Conservation (phyloP, 2,329 filamentous ascomycete species). For the Tolypocladium nubicola region DNA sequence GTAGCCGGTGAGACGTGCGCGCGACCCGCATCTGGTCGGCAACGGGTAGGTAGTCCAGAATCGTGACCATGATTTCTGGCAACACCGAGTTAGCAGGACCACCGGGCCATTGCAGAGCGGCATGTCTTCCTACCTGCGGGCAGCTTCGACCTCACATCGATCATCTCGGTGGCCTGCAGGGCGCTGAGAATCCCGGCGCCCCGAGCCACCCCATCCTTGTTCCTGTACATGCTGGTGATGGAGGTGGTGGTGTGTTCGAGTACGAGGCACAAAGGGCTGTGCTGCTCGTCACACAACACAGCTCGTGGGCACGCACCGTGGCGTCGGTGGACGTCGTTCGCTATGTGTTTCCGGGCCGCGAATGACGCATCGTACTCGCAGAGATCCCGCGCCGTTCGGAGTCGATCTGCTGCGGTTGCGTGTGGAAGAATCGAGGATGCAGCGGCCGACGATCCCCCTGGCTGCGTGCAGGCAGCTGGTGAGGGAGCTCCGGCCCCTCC, state of each 20-base stretch:
- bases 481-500: neutral
- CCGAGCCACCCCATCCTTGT: conserved; percentile 27
- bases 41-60: conserved; percentile 82
- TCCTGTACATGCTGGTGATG: conserved; percentile 27
- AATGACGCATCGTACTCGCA: neutral
- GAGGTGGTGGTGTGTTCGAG: neutral
- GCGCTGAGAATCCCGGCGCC: conserved; percentile 58
- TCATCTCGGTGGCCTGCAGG: conserved; percentile 70
- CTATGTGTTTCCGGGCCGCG: neutral
- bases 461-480: neutral
- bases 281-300: neutral
- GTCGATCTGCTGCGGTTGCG: neutral
- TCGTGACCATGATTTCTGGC: conserved; percentile 72
- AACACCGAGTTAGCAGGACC: neutral
- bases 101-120: neutral
- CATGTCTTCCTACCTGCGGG: conserved; percentile 56
- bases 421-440: neutral
- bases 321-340: neutral
- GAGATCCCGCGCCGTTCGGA: neutral
- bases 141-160: conserved; percentile 65
- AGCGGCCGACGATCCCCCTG: neutral
- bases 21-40: conserved; percentile 80
- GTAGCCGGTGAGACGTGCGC: conserved; percentile 72
- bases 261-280: neutral
- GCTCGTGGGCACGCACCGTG: neutral